Conservation (phyloP, 495 filamentous ascomycete species). For the Trichoderma gamsii region DNA sequence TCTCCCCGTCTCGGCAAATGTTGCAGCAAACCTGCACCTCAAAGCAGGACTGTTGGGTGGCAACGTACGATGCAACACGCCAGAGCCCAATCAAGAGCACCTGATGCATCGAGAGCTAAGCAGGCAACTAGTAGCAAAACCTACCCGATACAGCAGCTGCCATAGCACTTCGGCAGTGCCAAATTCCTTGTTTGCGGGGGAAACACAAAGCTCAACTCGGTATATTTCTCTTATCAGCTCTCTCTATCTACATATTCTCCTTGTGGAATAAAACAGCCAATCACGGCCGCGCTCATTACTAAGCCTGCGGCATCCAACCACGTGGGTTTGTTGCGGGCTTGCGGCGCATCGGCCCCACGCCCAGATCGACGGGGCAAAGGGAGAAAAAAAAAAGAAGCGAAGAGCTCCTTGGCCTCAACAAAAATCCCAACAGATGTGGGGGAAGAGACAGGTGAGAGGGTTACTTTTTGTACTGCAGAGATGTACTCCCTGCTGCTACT, state of each 20-base stretch:
- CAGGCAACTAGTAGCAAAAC: background rate
- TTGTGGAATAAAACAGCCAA: no score
- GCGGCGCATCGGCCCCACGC: conserved; percentile 10
- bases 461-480: background rate
- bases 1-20: background rate
- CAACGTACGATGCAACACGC: background rate
- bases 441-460: background rate
- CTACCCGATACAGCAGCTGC: background rate
- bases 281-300: no score
- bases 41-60: background rate
- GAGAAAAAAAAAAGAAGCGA: background rate
- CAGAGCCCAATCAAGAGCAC: background rate
- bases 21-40: background rate
- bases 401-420: background rate
- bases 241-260: no score
- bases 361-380: conserved; percentile 5
- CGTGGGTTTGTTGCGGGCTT: background rate
- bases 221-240: no score
- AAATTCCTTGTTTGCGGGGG: background rate
- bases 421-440: conserved; percentile 12
- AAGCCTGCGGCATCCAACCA: background rate
- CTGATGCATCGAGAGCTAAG: background rate
- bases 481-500: background rate
- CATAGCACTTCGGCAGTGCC: background rate
- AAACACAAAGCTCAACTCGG: no score